phyloP scores from a whole-genome alignment of 768 basidiomycete species.

The Lactarius akahatsu region DNA sequence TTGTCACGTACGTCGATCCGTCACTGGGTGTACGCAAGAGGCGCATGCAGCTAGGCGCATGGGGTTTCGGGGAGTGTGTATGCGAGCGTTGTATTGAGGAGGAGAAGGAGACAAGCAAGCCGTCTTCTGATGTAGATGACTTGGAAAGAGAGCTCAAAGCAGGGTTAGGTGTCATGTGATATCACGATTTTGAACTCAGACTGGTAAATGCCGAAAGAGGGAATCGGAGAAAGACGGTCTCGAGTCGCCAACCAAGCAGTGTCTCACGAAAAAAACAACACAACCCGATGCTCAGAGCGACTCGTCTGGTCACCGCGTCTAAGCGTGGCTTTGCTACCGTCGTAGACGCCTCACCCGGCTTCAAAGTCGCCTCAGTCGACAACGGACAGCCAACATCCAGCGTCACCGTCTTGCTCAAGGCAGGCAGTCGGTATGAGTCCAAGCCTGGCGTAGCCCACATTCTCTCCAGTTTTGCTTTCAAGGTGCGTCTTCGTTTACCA shows the following conservation, averaged over 20 bases:
- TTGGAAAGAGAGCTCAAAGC: slow-evolving; percentile 63
- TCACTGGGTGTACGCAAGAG: slow-evolving; percentile 46
- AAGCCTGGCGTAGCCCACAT: slow-evolving; percentile 90
- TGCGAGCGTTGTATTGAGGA: slow-evolving; percentile 72
- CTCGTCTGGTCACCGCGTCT: slow-evolving; percentile 20
- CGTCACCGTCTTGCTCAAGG: slow-evolving; percentile 89
- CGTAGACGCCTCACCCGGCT: slow-evolving; percentile 71
- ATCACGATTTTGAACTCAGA: background rate
- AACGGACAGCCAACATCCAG: slow-evolving; percentile 79
- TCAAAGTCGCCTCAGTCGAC: slow-evolving; percentile 82
- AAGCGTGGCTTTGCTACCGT: slow-evolving; percentile 79
- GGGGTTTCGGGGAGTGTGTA: slow-evolving; percentile 72
- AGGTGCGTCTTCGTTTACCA: slow-evolving; percentile 54
- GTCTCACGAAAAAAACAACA: background rate
- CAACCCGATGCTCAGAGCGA: slow-evolving; percentile 26
- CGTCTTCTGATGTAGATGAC: slow-evolving; percentile 41
- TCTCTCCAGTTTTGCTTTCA: slow-evolving; percentile 98
- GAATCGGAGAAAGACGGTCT: background rate
- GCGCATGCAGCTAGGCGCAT: slow-evolving; percentile 55
- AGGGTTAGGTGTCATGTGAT: slow-evolving; percentile 52
- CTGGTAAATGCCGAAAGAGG: background rate
- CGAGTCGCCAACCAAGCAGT: background rate
- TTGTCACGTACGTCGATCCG: slow-evolving; percentile 79
- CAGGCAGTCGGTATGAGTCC: slow-evolving; percentile 85
- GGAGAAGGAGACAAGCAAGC: slow-evolving; percentile 31